phyloP scores from a whole-genome alignment of 192 early-diverging fungal genomes.

The Funneliformis mosseae region DNA sequence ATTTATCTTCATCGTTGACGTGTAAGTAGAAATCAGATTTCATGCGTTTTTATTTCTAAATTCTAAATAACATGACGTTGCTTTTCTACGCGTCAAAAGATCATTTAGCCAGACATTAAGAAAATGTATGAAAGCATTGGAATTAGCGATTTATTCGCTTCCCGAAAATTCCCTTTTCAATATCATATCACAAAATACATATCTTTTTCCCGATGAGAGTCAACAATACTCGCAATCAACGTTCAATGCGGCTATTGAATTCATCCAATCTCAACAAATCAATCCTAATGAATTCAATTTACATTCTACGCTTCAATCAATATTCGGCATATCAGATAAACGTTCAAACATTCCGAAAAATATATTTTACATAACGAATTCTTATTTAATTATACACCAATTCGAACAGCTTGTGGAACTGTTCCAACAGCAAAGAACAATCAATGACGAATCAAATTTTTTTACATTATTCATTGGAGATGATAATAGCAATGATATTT shows the following conservation, averaged over 20 bases:
- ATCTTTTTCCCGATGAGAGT: constrained; percentile 42
- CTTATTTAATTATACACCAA: background rate
- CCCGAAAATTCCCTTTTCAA: constrained; percentile 50
- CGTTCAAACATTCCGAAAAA: background rate
- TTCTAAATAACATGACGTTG: constrained; percentile 35
- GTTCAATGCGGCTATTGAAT: constrained; percentile 39
- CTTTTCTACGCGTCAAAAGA: constrained; percentile 18
- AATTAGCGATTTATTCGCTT: constrained; percentile 51
- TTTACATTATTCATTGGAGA: background rate
- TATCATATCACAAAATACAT: constrained; percentile 43
- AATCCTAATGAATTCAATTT: background rate
- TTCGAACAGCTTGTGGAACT: background rate
- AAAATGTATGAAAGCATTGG: constrained; percentile 40
- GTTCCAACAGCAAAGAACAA: background rate
- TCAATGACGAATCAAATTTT: background rate
- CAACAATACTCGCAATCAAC: constrained; percentile 41
- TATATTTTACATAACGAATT: background rate
- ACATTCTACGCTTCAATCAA: background rate
- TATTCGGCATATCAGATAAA: background rate
- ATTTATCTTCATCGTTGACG: constrained; percentile 47
- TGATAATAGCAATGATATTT: background rate
- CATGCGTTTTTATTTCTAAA: background rate
- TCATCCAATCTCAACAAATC: constrained; percentile 24
- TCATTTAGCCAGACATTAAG: constrained; percentile 50
- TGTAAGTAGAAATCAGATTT: constrained; percentile 15